Evolutionary conservation across 2,329 filamentous ascomycete genomes (phyloP), one percentile per base, ranked within the genome.

Genomic region (Chalaropsis thielavioides): DNA sequence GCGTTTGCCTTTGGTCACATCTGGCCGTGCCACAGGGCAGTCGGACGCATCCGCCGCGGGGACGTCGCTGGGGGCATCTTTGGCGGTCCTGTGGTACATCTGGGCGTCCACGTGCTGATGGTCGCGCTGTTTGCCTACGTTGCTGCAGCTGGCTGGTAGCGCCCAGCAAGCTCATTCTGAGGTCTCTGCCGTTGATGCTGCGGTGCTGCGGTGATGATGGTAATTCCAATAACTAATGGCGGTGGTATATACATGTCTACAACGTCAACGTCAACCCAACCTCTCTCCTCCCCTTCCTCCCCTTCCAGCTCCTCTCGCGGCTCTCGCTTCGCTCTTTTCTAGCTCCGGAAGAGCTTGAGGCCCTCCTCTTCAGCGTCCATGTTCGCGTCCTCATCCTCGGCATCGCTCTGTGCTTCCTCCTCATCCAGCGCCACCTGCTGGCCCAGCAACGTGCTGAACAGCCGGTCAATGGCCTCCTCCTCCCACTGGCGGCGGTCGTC

Each of bases 401-500:
- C 80, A 58, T 78, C 77, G 35, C 80, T 80, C 17, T 76, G 77
- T 3, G 73, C 77, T 63, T 79, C 78, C 1, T 81, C 79, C 71
- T 90, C 87, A 58, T 82, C 79, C 64, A 91, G 75, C 70, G 80
- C 77, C 72, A 87, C 80, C 73, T 84, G 86, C 71, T 87, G 85
- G 0, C 89, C 89, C 68, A 92, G 83, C 68, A 92, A 74, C 31
- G 86, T 87, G 15, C 85, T 85, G 72, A 92, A 92, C 74, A 92
- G 84, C 66, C 83, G 76, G 70, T 94, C 89, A 67, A 90, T 84
- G 64, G 92, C 90, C 67, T 83, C 81, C 69, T 87, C 84, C 68
- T 89, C 88, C 94, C 94, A 99, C 17, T 74, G 76, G 2, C 87
- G 81, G 63, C 89, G 80, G 73, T 95, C 89, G 73, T 96, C 90